Evolutionary conservation across 2,329 filamentous ascomycete genomes (phyloP), one percentile per base, ranked within the genome.

Genomic region (Xylariaceae sp.): DNA sequence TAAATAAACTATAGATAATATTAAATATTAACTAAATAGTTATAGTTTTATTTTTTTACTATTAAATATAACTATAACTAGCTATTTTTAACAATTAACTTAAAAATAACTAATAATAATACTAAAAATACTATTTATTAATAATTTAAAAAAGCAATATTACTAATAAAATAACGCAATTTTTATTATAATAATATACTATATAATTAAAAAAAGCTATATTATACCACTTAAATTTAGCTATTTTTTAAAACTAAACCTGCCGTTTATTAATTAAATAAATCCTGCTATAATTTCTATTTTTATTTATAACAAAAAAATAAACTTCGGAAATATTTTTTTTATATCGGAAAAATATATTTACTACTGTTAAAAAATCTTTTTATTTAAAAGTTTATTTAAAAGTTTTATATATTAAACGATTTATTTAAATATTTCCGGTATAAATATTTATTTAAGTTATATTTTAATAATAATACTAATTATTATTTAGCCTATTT

Each of bases 1-100:
- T 10, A 34, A 45, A 12, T 35, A 45, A 27, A 35, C 37, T 7
- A 20, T 45, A 5, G 17, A 45, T 4, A 29, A 45, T 29, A 45
- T 45, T 16, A 22, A 45, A 16, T 23, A 17, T 19, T 27, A 42
- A 22, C 17, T 42, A n/a, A 17, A 35, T 6, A 27, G 40, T 17
- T n/a, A 11, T n/a, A 17, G 6, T 16, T 42, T 42, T 35, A 42
- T 27, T 17, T 12, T 20, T 8, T 20, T 22, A 6, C 19, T 8
- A n/a, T 14, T 19, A 11, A 22, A 32, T 27, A 29, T n/a, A 40
- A 14, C 6, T 12, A 40, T 17, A 17, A 16, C 19, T 17, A 12
- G 22, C 38, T 22, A 14, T 22, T n/a, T n/a, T n/a, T n/a, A 40
- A 32, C 23, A 6, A 27, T 22, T 17, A 29, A 11, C 38, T 5